Percentiles rank a stretch among this genome's conserved stretches.
These are phyloP conservation scores for Brassica napus DNA, from an alignment of 345 rosid species.

Conservation along the genomic window Da-Ae NC_063438.1:8812001-8812500, in stretches of 20 bases:
- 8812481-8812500: no score
- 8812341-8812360: no score
- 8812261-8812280: slow-evolving; percentile 90
- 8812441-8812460: no score
- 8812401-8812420: no score
- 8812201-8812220: slow-evolving; percentile 44
- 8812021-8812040: slow-evolving; percentile 26
- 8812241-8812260: slow-evolving; percentile 51
- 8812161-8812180: slow-evolving; percentile 34
- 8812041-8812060: slow-evolving; percentile 13
- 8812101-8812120: slow-evolving; percentile 24
- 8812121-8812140: slow-evolving; percentile 13
- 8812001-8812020: slow-evolving; percentile 24
- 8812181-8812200: slow-evolving; percentile 42
- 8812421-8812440: no score
- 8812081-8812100: slow-evolving; percentile 30
- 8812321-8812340: no score
- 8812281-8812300: slow-evolving; percentile 1
- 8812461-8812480: no score
- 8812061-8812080: slow-evolving; percentile 22
- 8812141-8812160: slow-evolving; percentile 29
- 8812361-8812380: no score
- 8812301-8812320: no score
- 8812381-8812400: no score
- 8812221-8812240: slow-evolving; percentile 22